phyloP scores from a whole-genome alignment of 768 basidiomycete genomes.

The Dacryopinax spathularia region DNA sequence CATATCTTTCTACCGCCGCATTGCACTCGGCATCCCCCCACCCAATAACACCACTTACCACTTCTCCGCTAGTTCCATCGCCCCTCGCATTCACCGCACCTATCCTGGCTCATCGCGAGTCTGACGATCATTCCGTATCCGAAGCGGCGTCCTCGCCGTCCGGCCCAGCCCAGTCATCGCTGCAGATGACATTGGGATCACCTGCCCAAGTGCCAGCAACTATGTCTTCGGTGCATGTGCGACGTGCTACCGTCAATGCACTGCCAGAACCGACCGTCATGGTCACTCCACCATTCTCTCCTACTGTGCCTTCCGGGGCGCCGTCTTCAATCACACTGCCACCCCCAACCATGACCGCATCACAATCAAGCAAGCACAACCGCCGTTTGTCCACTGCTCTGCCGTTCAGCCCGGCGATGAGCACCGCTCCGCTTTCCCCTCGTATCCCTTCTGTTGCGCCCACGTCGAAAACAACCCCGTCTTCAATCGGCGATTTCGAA shows the following conservation, averaged over 20 bases:
- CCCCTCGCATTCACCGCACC: background rate
- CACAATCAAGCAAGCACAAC: slow-evolving; percentile 12
- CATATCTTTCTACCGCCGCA: slow-evolving; percentile 34
- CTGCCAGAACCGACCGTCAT: slow-evolving; percentile 44
- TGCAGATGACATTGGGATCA: slow-evolving; percentile 7
- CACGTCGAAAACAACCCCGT: slow-evolving; percentile 59
- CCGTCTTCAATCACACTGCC: slow-evolving; percentile 4
- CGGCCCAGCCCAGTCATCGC: background rate
- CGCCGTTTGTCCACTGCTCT: slow-evolving; percentile 16
- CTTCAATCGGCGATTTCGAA: slow-evolving; percentile 97
- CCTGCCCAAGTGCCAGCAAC: slow-evolving; percentile 12
- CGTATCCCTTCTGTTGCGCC: slow-evolving; percentile 68
- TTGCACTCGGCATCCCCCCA: slow-evolving; percentile 32
- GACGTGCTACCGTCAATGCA: slow-evolving; percentile 52
- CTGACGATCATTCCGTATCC: background rate
- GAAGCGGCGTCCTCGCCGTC: background rate
- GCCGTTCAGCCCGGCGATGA: slow-evolving; percentile 14
- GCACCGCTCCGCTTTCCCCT: slow-evolving; percentile 56
- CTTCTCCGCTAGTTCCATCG: background rate
- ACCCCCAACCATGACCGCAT: slow-evolving; percentile 14
- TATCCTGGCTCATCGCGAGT: slow-evolving; percentile 2
- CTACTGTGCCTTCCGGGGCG: slow-evolving; percentile 33
- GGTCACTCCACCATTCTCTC: slow-evolving; percentile 62
- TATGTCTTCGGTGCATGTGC: slow-evolving; percentile 39
- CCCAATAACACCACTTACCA: slow-evolving; percentile 24